Percentiles rank a stretch among this genome's conserved stretches.
Conservation (phyloP, 208 protist genomes). For the Crithidia expoeki region DNA sequence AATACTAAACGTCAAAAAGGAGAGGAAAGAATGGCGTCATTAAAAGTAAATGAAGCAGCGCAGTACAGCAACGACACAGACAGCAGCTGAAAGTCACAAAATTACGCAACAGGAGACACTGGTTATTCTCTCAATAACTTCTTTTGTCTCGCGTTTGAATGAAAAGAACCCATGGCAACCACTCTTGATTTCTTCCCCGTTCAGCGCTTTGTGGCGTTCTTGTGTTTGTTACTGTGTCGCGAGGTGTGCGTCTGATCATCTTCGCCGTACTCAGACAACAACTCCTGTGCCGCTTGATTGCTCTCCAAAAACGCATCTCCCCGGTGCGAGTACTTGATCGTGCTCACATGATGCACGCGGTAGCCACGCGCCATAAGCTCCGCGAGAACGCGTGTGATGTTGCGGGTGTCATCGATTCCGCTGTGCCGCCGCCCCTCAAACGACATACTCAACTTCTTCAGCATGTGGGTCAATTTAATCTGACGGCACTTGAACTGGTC, state of each 20-base stretch:
- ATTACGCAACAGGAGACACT: not conserved
- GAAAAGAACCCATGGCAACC: too few relatives aligned
- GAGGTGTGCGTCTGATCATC: slow-evolving; percentile 29
- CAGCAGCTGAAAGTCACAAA: not conserved
- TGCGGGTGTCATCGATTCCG: slow-evolving; percentile 90
- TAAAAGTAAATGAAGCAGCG: too few relatives aligned
- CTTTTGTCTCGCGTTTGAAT: too few relatives aligned
- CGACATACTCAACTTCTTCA: slow-evolving; percentile 61
- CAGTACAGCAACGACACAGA: not conserved
- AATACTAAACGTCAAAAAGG: too few relatives aligned
- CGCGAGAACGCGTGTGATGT: slow-evolving; percentile 87
- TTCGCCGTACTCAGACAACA: slow-evolving; percentile 62
- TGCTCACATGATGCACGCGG: slow-evolving; percentile 71
- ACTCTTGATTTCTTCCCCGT: slow-evolving; percentile 20
- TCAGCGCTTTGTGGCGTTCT: slow-evolving; percentile 1
- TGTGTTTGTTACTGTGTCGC: slow-evolving; percentile 2
- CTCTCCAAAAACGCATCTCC: slow-evolving; percentile 36
- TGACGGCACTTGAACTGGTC: slow-evolving; percentile 61
- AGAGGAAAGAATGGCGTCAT: too few relatives aligned
- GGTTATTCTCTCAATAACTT: too few relatives aligned
- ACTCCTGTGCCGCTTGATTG: slow-evolving; percentile 47
- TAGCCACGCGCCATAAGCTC: slow-evolving; percentile 82
- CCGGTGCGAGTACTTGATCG: slow-evolving; percentile 66
- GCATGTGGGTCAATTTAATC: slow-evolving; percentile 85
- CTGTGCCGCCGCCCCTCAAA: slow-evolving; percentile 89